Evolutionary conservation across 345 rosid genomes (phyloP).

Genomic region (Brassica incana): DNA sequence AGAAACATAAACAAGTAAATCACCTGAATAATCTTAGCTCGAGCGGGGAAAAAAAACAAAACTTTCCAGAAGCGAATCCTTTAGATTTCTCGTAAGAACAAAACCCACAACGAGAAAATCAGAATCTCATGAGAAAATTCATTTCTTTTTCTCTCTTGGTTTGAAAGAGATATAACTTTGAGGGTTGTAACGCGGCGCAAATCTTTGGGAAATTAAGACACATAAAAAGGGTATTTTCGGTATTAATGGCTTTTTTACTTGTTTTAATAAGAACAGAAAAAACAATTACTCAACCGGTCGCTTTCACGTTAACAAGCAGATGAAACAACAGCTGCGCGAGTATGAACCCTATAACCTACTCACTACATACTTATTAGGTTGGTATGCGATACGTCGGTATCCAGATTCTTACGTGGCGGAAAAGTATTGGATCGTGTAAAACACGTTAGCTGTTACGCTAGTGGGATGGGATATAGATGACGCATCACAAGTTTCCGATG

Average conservation of each 20-base stretch:
- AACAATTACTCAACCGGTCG: constrained; percentile 4
- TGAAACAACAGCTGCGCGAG: background rate
- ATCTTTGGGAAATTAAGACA: background rate
- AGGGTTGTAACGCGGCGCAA: constrained; percentile 31
- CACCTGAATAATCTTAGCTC: constrained; percentile 22
- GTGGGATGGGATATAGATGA: background rate
- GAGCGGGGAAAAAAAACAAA: background rate
- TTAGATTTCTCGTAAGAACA: constrained; percentile 8
- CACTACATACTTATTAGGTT: background rate
- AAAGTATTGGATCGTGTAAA: background rate
- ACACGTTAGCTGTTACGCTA: background rate
- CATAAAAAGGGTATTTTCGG: background rate
- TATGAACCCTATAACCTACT: background rate
- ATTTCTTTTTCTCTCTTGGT: background rate
- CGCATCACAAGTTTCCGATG: constrained; percentile 26
- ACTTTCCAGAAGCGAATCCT: constrained; percentile 3
- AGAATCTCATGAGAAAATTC: constrained; percentile 4
- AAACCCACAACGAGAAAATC: background rate
- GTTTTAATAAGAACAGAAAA: background rate
- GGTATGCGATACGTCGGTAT: background rate
- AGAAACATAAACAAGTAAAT: background rate
- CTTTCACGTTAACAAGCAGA: constrained; percentile 20
- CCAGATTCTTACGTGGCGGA: constrained; percentile 4
- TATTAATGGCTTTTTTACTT: background rate
- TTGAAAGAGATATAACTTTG: background rate